Evolutionary conservation across 345 rosid genomes (phyloP).

Genomic region (Carallia brachiata): DNA sequence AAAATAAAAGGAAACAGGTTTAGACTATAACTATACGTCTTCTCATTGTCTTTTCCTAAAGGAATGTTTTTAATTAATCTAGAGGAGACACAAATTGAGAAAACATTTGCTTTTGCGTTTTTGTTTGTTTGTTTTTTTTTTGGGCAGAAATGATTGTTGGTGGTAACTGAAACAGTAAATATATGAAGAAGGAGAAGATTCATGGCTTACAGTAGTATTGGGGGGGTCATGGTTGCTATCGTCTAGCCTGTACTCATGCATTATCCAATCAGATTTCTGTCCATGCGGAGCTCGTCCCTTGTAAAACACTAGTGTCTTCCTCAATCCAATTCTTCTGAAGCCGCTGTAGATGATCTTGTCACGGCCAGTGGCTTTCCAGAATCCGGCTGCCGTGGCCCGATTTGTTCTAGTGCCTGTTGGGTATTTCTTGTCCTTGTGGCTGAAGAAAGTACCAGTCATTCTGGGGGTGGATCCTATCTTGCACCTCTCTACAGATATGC

Average conservation of each 20-base stretch:
- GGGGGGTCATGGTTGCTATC: slow-evolving; percentile 43
- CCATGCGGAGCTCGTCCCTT: slow-evolving; percentile 97
- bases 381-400: slow-evolving; percentile 88
- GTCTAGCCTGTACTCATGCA: slow-evolving; percentile 97
- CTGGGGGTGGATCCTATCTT: slow-evolving; percentile 92
- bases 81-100: no score
- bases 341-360: slow-evolving; percentile 87
- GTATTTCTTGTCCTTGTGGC: slow-evolving; percentile 96
- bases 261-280: slow-evolving; percentile 96
- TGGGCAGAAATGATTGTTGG: no score
- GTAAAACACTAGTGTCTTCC: slow-evolving; percentile 93
- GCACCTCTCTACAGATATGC: slow-evolving; percentile 66
- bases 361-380: slow-evolving; percentile 98
- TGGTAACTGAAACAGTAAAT: no score
- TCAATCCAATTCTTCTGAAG: slow-evolving; percentile 67
- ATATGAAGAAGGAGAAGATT: no score
- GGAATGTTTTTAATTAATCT: no score
- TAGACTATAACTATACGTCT: no score
- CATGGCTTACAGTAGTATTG: slow-evolving; percentile 42
- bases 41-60: no score
- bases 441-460: slow-evolving; percentile 98
- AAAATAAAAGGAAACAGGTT: no score
- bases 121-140: no score
- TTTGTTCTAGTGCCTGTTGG: slow-evolving; percentile 96
- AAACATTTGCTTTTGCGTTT: no score